Base-by-base conservation (phyloP, 257 asterid species). In the Verbascum thapsus region DNA sequence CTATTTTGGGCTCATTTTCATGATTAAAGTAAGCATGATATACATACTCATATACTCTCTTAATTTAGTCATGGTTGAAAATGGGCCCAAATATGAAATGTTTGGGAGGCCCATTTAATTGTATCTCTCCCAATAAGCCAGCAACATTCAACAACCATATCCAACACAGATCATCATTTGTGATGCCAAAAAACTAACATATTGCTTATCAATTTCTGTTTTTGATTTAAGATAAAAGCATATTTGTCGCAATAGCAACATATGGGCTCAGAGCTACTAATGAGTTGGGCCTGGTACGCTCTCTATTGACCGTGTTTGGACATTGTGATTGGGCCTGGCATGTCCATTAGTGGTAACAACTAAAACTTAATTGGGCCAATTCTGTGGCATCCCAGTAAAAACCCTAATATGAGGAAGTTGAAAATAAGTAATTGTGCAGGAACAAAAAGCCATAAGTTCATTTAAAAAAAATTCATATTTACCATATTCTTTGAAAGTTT, bases 51-150 rank as follows among this genome's bases (percentile, higher is more conserved):
- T 26, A 26, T 26, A 26, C 32, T 26, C 5, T 26, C 32, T 5
- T 26, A 26, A 26, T 26, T 1, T 26, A 26, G 32, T 5, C 32
- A 26, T 26, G 32, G 5, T 6, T 23, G 15, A 5, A 26, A 5
- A 26, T 38, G 54, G 44, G 60, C 57, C 61, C 10, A 1, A 41
- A 9, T 9, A 6, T n/a, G n/a, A n/a, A n/a, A n/a, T n/a, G n/a
- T 11, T 20, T 53, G 63, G 23, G 13, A 13, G 56, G 43, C 6
- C 37, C 53, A 42, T 38, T 64, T 72, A 16, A 65, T 72, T 57
- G 55, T 16, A 22, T 50, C 57, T 45, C 41, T 47, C 51, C 53
- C 2, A 64, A 72, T n/a, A 58, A 58, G 76, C 68, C 72, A 41
- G n/a, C n/a, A 34, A 58, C 76, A 72, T 44, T 58, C 55, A 3